A percentile compares a stretch with the other conserved stretches of the same genome.
phyloP scores from a whole-genome alignment of 345 rosid species.

The Rhodamnia argentea region DNA sequence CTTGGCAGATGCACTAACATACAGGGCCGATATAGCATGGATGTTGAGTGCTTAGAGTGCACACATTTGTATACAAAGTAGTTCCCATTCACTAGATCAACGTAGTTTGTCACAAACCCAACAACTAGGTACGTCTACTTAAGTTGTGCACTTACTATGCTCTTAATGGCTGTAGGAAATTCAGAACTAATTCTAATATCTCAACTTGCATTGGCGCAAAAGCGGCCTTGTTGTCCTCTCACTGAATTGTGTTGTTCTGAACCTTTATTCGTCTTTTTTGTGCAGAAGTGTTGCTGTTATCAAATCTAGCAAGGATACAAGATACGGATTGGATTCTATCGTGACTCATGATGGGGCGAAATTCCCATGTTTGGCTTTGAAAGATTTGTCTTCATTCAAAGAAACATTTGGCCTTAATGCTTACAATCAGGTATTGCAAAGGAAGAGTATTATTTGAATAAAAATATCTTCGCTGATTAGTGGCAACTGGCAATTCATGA shows the following conservation, averaged over 20 bases:
- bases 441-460: background rate
- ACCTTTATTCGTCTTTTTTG: background rate
- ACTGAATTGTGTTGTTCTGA: background rate
- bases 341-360: slow-evolving; percentile 81
- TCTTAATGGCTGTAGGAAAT: background rate
- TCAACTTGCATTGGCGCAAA: background rate
- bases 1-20: background rate
- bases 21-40: background rate
- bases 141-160: background rate
- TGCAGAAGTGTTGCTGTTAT: slow-evolving; percentile 65
- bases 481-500: background rate
- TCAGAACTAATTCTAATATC: background rate
- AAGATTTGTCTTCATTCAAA: slow-evolving; percentile 46
- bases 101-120: background rate
- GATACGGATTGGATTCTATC: slow-evolving; percentile 62
- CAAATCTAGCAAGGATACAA: slow-evolving; percentile 68
- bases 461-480: background rate
- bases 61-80: background rate
- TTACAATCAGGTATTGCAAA: slow-evolving; percentile 39
- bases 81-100: background rate
- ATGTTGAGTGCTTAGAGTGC: background rate
- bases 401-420: slow-evolving; percentile 46
- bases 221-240: background rate
- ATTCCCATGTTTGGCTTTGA: slow-evolving; percentile 60
- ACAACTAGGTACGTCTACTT: background rate